phyloP scores from a whole-genome alignment of 2,329 filamentous ascomycete species.

The Saccharata proteae region DNA sequence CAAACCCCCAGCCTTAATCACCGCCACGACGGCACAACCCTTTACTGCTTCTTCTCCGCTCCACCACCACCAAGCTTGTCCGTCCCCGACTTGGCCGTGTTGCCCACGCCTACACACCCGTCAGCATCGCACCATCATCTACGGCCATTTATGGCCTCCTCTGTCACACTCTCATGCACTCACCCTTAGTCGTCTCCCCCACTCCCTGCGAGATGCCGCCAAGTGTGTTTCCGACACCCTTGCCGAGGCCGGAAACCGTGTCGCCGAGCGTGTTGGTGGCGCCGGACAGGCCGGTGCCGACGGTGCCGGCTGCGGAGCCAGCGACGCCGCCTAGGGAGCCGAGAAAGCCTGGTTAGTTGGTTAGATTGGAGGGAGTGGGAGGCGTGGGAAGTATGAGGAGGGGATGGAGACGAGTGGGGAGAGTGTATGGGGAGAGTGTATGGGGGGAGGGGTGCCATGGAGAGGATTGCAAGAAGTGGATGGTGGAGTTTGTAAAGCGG shows the following conservation, averaged over 20 bases:
- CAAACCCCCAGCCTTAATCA: no score
- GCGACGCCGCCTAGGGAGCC: conserved; percentile 4
- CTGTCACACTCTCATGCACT: not conserved
- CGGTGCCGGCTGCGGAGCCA: conserved; percentile 2
- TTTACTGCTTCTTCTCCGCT: conserved; percentile 2
- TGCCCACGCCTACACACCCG: conserved; percentile 1
- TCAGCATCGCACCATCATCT: not conserved
- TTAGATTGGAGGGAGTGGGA: no score
- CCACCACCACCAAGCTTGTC: conserved; percentile 2
- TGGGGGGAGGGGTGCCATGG: no score
- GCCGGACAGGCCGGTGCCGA: conserved; percentile 11
- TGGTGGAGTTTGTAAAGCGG: no score
- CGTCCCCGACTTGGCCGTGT: conserved; percentile 4
- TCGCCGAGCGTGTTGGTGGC: conserved; percentile 20
- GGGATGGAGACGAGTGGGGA: no score
- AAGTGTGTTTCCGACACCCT: conserved; percentile 24
- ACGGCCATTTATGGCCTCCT: not conserved
- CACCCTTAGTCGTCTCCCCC: conserved; percentile 23
- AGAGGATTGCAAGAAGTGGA: no score
- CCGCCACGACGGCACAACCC: no score
- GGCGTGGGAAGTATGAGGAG: no score
- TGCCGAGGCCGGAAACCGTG: conserved; percentile 19
- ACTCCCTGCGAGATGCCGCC: conserved; percentile 20
- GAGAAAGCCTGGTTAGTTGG: conserved; percentile 5
- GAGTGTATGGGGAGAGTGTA: no score